Base-by-base conservation (phyloP, 1,284 basidiomycete species). In the Ustilago bromivora region DNA sequence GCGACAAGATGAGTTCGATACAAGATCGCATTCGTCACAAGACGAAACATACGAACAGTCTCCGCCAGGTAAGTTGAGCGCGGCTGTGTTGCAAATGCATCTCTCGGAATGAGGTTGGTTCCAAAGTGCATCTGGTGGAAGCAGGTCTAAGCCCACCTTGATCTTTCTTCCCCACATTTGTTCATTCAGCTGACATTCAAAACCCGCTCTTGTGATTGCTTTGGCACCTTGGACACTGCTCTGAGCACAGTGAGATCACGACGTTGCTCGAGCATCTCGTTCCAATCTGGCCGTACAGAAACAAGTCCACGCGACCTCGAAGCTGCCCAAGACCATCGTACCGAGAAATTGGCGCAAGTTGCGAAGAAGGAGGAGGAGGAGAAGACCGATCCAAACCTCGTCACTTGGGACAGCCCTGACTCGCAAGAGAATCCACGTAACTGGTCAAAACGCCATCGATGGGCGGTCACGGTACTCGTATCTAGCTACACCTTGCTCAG, bases 391-490 rank as follows among this genome's bases (percentile, higher is more conserved):
- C 72, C 81, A 3, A 76, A 80, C 46, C 40, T 81, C 8, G 89
- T 92, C 13, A 89, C 90, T 57, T 92, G 91, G 90, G 90, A 92
- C 58, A 90, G 90, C 0, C 89, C 89, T 0, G 85, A 90, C 55
- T 91, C 92, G 84, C 90, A 89, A 3, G 84, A 85, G 19, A 92
- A 92, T 83, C 92, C 92, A 0, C 90, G 90, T 82, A 92, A 92
- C 85, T 93, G 92, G 92, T 80, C 87, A 0, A 88, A 87, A 68
- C 46, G 57, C 49, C 88, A 88, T 67, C 92, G 92, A 88, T 91
- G 91, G 90, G 88, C 88, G 1, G 90, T 91, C 0, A 91, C 90
- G 38, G 54, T 51, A 0, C 61, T 84, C 19, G 83, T 82, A 3
- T 78, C 78, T 4, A 56, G 62, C 19, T 85, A 82, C 54, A 83